Conservation (phyloP, 2,329 filamentous ascomycete species). For the Xenoacremonium recifei region DNA sequence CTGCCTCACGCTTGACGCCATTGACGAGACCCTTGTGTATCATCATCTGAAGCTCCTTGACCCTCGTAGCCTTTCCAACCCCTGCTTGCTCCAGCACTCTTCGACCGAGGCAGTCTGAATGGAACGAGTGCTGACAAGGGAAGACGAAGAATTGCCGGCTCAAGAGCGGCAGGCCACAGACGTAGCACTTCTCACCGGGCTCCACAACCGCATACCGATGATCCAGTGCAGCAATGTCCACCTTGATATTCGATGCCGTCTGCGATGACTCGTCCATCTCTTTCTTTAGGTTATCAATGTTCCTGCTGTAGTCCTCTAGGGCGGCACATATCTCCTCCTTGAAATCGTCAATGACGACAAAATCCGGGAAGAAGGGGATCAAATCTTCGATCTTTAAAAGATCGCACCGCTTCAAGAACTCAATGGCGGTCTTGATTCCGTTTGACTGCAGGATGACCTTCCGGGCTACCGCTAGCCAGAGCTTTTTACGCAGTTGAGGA, state of each 20-base stretch:
- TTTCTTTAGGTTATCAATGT: slow-evolving; percentile 82
- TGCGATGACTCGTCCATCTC: slow-evolving; percentile 95
- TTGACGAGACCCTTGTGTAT: slow-evolving; percentile 73
- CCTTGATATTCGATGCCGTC: slow-evolving; percentile 87
- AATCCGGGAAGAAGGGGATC: slow-evolving; percentile 98
- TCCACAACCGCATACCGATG: slow-evolving; percentile 94
- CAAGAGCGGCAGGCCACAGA: slow-evolving; percentile 80
- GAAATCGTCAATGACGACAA: slow-evolving; percentile 98
- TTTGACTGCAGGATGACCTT: slow-evolving; percentile 86
- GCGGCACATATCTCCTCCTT: slow-evolving; percentile 96
- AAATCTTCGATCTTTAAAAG: slow-evolving; percentile 92
- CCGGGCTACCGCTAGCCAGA: slow-evolving; percentile 93
- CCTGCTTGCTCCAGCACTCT: slow-evolving; percentile 83
- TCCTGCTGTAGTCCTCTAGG: slow-evolving; percentile 87
- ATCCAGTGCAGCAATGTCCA: slow-evolving; percentile 83
- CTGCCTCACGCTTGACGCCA: slow-evolving; percentile 72
- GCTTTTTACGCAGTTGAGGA: slow-evolving; percentile 79
- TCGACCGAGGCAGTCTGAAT: slow-evolving; percentile 87
- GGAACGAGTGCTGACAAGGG: slow-evolving; percentile 96
- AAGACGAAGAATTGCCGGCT: slow-evolving; percentile 97
- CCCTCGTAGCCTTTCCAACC: slow-evolving; percentile 71
- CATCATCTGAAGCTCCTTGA: slow-evolving; percentile 80
- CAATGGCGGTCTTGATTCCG: slow-evolving; percentile 89
- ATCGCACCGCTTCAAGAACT: slow-evolving; percentile 89
- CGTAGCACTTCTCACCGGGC: slow-evolving; percentile 90